These are phyloP conservation scores for Neolentinus lepideus DNA, from an alignment of 1,284 basidiomycete genomes.

Conservation along the genomic window DNA sequence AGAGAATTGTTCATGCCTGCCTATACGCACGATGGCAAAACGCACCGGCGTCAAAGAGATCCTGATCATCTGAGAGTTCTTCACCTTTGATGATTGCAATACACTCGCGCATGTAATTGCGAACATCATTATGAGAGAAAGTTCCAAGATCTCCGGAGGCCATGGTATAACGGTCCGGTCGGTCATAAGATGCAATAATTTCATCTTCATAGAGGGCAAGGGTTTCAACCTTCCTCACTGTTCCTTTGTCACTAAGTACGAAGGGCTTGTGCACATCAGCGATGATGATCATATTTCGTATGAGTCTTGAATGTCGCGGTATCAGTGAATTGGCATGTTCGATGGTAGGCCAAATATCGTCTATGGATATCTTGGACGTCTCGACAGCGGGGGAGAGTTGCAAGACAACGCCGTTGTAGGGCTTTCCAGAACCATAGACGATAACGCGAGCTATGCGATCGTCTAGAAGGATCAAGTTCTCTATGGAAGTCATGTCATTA, in stretches of 20 bases:
- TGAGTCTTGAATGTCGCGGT: constrained; percentile 13
- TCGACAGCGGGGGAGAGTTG: too few species aligned
- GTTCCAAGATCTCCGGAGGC: too few species aligned
- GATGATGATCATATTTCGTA: constrained; percentile 14
- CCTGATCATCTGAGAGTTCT: constrained; percentile 1
- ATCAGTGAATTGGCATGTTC: too few species aligned
- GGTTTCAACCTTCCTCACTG: constrained; percentile 9
- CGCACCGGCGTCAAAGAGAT: constrained; percentile 10
- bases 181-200: constrained; percentile 12
- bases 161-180: too few species aligned
- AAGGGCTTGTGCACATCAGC: constrained; percentile 12
- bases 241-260: constrained; percentile 13
- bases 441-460: too few species aligned
- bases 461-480: too few species aligned
- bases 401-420: too few species aligned
- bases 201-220: constrained; percentile 12
- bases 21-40: neutral
- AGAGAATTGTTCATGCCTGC: constrained; percentile 1
- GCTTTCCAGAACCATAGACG: too few species aligned
- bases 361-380: too few species aligned
- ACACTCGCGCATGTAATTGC: neutral
- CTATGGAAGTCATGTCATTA: too few species aligned
- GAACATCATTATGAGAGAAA: too few species aligned
- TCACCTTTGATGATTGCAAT: constrained; percentile 1
- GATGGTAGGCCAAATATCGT: too few species aligned